Base-by-base conservation (phyloP, 1,139 yeast genomes). In the Taiozyma sp. region DNA sequence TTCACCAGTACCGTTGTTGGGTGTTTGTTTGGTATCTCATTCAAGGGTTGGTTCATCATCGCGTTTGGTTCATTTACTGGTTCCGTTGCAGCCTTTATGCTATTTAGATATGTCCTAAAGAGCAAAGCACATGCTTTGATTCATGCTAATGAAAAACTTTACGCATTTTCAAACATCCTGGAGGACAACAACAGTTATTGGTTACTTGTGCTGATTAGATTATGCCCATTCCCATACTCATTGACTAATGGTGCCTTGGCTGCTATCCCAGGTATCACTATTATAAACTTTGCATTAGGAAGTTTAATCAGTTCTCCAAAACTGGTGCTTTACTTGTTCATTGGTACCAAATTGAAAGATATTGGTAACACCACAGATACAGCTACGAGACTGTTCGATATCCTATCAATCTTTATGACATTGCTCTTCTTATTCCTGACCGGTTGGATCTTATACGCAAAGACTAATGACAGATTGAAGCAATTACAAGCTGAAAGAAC, bases 141-240 rank as follows among this genome's bases (percentile, higher is more conserved):
- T 9, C 61, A 63, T 4, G 55, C 72, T 19, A 87, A 86, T 64
- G 80, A 80, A 49, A 81, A 80, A 55, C 81, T 93, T 58, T 78
- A 83, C 56, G 91, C 96, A 1, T 79, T 93, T 58, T 77, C 90
- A 1, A 82, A 83, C 52, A 86, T 90, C 8, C 68, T 93, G 55
- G 88, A 83, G 57, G 83, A 83, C 50, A 74, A 77, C 47, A 86
- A 83, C 55, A 83, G 88, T 52, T 76, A 90, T 53, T 66, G 81
- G 54, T 68, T 93, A 43, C 69, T 93, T 50, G 77, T 85, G 50
- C 74, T 91, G 65, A 77, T 93, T 44, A 74, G 97, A 50, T 68
- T 91, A 52, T 89, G 97, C 60, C 99, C 99, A 0, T 77, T 91
- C 60, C 98, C 99, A 0, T 93, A 91, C 64, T 88, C 97, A 4